Conservation (phyloP, 768 basidiomycete species). For the Tricholoma hemisulphureum region DNA sequence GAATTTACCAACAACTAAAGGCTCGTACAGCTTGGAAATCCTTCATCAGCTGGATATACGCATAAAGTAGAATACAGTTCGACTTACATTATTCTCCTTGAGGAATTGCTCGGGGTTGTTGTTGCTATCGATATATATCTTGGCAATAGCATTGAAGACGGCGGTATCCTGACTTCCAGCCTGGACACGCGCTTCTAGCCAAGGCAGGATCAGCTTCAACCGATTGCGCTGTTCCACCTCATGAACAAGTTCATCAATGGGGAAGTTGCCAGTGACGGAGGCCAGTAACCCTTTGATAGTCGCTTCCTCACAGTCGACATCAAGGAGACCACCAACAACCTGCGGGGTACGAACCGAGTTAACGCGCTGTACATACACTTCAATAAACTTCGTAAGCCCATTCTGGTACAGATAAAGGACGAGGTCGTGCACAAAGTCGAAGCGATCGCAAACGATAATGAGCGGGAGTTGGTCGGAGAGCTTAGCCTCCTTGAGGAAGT, state of each 20-base stretch:
- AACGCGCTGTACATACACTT: slow-evolving; percentile 99
- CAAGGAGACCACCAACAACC: slow-evolving; percentile 92
- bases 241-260: slow-evolving; percentile 94
- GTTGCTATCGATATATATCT: slow-evolving; percentile 98
- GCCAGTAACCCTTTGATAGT: slow-evolving; percentile 94
- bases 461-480: slow-evolving; percentile 94
- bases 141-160: slow-evolving; percentile 95
- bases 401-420: slow-evolving; percentile 99
- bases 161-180: slow-evolving; percentile 92
- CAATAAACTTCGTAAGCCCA: slow-evolving; percentile 93
- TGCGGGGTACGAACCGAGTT: slow-evolving; percentile 97
- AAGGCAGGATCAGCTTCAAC: slow-evolving; percentile 94
- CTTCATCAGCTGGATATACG: slow-evolving; percentile 9
- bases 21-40: slow-evolving; percentile 79
- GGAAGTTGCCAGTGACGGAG: slow-evolving; percentile 95
- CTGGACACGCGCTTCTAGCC: slow-evolving; percentile 92
- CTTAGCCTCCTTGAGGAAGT: slow-evolving; percentile 99
- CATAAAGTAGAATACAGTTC: background rate
- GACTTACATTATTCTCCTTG: slow-evolving; percentile 94
- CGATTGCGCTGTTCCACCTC: slow-evolving; percentile 97
- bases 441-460: slow-evolving; percentile 99
- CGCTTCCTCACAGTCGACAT: slow-evolving; percentile 96
- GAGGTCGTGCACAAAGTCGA: slow-evolving; percentile 99
- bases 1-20: slow-evolving; percentile 96
- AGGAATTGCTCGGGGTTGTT: slow-evolving; percentile 97